A percentile compares a stretch with the other conserved stretches of the same genome.
phyloP scores from a whole-genome alignment of 495 filamentous ascomycete species.

The Neurospora tetrasperma region DNA sequence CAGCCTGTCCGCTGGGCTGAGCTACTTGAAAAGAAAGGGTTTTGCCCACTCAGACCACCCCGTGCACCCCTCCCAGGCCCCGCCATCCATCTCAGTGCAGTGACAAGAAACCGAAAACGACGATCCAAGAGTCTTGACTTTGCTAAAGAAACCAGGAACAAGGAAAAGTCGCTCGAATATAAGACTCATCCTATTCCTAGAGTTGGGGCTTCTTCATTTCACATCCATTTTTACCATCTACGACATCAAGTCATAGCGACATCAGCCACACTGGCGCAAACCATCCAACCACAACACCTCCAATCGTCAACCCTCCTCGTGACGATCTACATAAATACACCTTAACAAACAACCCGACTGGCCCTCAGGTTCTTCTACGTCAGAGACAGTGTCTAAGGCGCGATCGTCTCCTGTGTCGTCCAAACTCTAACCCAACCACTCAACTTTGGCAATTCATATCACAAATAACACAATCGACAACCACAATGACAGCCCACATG shows the following conservation, averaged over 20 bases:
- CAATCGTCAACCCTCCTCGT: not conserved
- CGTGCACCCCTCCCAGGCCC: not conserved
- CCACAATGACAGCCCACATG: slow-evolving; percentile 24
- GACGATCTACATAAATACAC: not conserved
- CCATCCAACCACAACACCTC: not conserved
- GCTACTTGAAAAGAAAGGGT: not conserved
- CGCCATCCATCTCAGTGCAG: not conserved
- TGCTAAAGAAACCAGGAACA: not conserved
- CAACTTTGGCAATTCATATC: not conserved
- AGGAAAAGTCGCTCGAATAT: not conserved
- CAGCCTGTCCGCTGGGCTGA: not conserved
- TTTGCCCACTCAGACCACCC: not conserved
- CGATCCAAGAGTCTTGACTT: not conserved
- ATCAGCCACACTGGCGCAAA: not conserved
- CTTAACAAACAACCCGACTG: not conserved
- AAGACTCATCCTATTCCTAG: not conserved
- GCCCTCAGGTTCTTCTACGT: not conserved
- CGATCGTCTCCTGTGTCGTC: not conserved
- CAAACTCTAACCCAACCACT: not conserved
- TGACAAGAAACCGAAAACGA: not conserved
- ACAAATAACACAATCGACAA: not conserved
- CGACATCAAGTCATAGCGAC: not conserved
- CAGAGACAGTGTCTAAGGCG: not conserved
- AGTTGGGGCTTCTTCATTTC: not conserved
- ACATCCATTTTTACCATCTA: not conserved